phyloP scores from a whole-genome alignment of 1,139 yeast genomes.

The Suhomyces ambrosiae region DNA sequence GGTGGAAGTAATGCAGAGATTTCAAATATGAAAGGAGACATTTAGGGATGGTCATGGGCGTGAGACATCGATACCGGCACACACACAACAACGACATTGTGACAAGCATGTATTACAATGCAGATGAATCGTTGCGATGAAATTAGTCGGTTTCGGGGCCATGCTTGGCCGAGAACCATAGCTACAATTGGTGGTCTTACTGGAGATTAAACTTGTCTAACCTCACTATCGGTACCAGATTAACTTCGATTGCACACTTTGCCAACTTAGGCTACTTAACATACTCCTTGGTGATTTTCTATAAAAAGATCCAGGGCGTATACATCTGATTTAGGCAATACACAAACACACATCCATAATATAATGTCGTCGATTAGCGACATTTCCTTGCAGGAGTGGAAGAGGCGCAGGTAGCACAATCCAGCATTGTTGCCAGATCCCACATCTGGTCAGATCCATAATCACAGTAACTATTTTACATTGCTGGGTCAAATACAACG shows the following conservation, averaged over 20 bases:
- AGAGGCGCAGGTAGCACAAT: slow-evolving; percentile 1
- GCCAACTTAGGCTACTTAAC: no score
- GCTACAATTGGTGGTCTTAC: no score
- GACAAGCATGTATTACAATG: slow-evolving; percentile 4
- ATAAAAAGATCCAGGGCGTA: neutral
- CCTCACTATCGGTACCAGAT: no score
- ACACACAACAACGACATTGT: no score
- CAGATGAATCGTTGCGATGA: neutral
- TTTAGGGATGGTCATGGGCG: slow-evolving; percentile 10
- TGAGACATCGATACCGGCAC: slow-evolving; percentile 7
- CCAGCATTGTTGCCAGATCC: no score
- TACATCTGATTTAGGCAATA: slow-evolving; percentile 2
- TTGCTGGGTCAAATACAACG: no score
- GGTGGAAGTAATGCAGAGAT: slow-evolving; percentile 2
- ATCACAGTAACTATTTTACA: no score
- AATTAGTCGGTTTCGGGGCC: neutral
- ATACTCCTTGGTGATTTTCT: neutral
- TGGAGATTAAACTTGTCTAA: no score
- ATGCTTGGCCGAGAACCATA: neutral
- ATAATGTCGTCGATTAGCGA: slow-evolving; percentile 5
- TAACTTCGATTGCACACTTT: no score
- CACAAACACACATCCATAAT: slow-evolving; percentile 1
- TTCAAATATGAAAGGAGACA: slow-evolving; percentile 5
- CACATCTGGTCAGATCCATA: no score
- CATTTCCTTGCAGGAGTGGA: slow-evolving; percentile 3